These are phyloP conservation scores for Beauveria sp. DNA, from an alignment of 2,329 filamentous ascomycete genomes.

Conservation along the genomic window DNA sequence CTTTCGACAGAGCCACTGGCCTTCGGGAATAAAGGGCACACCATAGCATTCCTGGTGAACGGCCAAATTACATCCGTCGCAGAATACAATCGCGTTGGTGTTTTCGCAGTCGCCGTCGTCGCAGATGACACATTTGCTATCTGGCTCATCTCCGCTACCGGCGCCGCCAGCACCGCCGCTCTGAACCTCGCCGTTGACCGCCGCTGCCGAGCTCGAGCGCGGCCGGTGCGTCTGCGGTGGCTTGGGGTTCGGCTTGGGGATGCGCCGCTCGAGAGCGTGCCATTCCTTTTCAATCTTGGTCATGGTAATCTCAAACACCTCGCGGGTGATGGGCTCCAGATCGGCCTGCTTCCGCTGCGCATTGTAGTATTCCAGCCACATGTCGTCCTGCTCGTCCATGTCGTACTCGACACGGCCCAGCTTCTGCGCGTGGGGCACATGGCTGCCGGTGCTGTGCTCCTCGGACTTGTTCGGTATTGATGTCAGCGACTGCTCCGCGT, in stretches of 20 bases:
- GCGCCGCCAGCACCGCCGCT: slow-evolving; percentile 32
- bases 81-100: slow-evolving; percentile 98
- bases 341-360: slow-evolving; percentile 63
- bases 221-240: slow-evolving; percentile 91
- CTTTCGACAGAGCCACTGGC: slow-evolving; percentile 95
- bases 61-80: slow-evolving; percentile 92
- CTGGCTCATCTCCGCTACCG: slow-evolving; percentile 63
- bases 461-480: slow-evolving; percentile 17
- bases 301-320: slow-evolving; percentile 94
- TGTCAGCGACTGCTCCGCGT: slow-evolving; percentile 37
- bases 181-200: slow-evolving; percentile 86
- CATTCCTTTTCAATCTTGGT: slow-evolving; percentile 99
- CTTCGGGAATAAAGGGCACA: slow-evolving; percentile 96
- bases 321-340: slow-evolving; percentile 78
- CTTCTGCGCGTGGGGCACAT: slow-evolving; percentile 22
- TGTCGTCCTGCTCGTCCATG: slow-evolving; percentile 98
- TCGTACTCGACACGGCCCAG: slow-evolving; percentile 93
- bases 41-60: slow-evolving; percentile 99
- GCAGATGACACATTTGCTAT: slow-evolving; percentile 95
- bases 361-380: slow-evolving; percentile 87
- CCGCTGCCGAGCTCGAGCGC: slow-evolving; percentile 85
- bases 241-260: slow-evolving; percentile 94
- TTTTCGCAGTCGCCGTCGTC: slow-evolving; percentile 99
- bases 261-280: slow-evolving; percentile 90
- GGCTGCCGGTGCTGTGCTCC: slow-evolving; percentile 16